Base-by-base conservation (phyloP, 2,329 filamentous ascomycete species). In the Calcarisporium arbuscula region DNA sequence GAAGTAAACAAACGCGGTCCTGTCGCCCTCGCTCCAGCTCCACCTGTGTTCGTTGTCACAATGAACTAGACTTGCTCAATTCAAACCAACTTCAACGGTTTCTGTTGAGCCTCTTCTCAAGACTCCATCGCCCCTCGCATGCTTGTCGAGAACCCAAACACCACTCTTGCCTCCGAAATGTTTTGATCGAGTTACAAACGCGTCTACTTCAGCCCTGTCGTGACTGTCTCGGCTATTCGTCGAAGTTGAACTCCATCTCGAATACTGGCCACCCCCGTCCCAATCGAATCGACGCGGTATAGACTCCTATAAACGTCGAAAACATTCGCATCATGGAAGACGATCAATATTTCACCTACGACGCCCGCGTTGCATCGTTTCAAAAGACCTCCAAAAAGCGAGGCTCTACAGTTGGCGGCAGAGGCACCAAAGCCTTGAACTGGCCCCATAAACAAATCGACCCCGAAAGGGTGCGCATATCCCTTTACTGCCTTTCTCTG, bases 341-440 rank as follows among this genome's bases (percentile, higher is more conserved):
- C 23, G 65, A 72, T 20, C 49, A 50, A 37, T 79, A 68, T 54
- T 67, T 74, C 47, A 83, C 82, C 12, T 80, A 80, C 45, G 79
- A 87, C 45, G 82, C 80, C 49, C 85, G 92, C 30, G 64, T 95
- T 22, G 80, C 79, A 20, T 90, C 87, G 9, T 98, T 96, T 58
- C 73, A 83, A 32, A 68, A 67, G 35, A 64, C 73, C 23, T 63
- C 72, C 26, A 86, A 86, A 58, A 79, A 85, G 50, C 74, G 85
- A 54, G 70, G 74, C 19, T 92, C 85, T 10, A 75, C 70, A 39
- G 68, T 77, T 41, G 73, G 72, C 48, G 58, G 57, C 22, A 56
- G 58, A 32, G 67, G 65, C 28, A 53, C 64, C 38, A 82, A 82
- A 53, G 55, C 67, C 34, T 61, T 74, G 30, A 66, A 73, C 56